A percentile compares a stretch with the other conserved stretches of the same genome.
Conservation (phyloP, 192 early-diverging fungal species). For the Blastocladiella britannica region DNA sequence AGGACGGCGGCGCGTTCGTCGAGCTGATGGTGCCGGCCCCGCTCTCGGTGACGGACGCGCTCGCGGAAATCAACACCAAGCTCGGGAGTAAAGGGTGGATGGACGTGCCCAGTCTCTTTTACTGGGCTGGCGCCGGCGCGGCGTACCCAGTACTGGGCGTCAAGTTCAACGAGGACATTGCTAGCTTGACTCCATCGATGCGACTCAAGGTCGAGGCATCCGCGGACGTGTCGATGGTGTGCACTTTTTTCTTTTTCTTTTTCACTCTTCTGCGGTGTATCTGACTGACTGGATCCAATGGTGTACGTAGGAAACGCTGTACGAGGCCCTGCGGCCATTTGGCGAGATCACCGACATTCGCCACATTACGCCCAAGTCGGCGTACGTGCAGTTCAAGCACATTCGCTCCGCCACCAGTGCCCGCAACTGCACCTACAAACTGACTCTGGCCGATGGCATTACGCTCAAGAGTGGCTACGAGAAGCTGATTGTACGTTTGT, state of each 20-base stretch:
- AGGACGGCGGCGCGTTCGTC: conserved; percentile 1
- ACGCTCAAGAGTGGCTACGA: background rate
- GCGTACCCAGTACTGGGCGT: background rate
- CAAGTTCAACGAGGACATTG: background rate
- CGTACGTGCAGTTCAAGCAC: background rate
- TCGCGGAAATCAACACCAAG: background rate
- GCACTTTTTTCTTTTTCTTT: background rate
- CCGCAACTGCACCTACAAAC: background rate
- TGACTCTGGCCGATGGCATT: background rate
- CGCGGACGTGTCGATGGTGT: background rate
- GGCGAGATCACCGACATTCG: background rate
- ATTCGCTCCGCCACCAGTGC: background rate
- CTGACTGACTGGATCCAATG: too few species aligned
- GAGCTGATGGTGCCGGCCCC: background rate
- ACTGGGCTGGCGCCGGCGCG: background rate
- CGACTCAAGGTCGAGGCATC: background rate
- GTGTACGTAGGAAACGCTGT: background rate
- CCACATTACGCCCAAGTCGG: background rate
- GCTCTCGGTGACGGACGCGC: background rate
- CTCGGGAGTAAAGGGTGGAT: background rate
- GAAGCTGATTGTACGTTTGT: background rate
- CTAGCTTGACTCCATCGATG: background rate
- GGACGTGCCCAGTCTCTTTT: background rate
- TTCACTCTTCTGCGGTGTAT: too few species aligned
- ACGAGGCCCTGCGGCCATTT: background rate